A percentile compares a stretch with the other conserved stretches of the same genome.
Evolutionary conservation across 2,329 filamentous ascomycete genomes (phyloP).

Genomic region (Cladosporium colombiae): DNA sequence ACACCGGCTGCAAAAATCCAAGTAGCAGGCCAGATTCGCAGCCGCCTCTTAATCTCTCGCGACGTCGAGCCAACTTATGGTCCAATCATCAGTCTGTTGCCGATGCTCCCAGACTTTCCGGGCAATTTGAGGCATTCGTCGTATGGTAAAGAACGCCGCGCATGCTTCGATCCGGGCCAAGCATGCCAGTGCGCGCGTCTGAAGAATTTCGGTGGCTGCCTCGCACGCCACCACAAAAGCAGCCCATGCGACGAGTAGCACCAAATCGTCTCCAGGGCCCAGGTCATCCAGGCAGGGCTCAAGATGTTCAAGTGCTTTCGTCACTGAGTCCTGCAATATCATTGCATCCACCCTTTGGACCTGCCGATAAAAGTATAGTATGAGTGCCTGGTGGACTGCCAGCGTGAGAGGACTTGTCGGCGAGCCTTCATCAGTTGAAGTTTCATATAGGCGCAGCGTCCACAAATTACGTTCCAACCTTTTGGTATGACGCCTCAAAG

Average conservation of each 20-base stretch:
- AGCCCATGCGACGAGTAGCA: slow-evolving; percentile 7
- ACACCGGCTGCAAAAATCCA: background rate
- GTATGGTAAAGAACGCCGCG: slow-evolving; percentile 4
- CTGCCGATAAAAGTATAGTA: slow-evolving; percentile 13
- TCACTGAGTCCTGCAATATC: slow-evolving; percentile 6
- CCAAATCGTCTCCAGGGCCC: slow-evolving; percentile 3
- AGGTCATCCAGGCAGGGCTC: background rate
- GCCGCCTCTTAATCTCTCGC: background rate
- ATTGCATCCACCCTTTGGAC: slow-evolving; percentile 10
- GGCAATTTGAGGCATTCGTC: slow-evolving; percentile 5
- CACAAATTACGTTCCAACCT: slow-evolving; percentile 9
- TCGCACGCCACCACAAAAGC: slow-evolving; percentile 10
- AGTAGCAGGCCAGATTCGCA: background rate
- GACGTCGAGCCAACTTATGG: slow-evolving; percentile 11
- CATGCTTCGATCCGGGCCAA: slow-evolving; percentile 1
- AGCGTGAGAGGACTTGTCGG: background rate
- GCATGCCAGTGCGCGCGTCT: slow-evolving; percentile 5
- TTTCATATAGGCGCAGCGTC: background rate
- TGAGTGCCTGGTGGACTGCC: slow-evolving; percentile 3
- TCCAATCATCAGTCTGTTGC: slow-evolving; percentile 1
- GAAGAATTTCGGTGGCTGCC: background rate
- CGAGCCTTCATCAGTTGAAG: background rate
- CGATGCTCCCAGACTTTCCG: slow-evolving; percentile 8
- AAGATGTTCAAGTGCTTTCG: background rate
- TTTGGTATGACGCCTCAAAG: slow-evolving; percentile 11